Percentiles rank a stretch among this genome's conserved stretches.
phyloP scores from a whole-genome alignment of 108 stramenopile genomes.

The Nannochloropsis oceanica region DNA sequence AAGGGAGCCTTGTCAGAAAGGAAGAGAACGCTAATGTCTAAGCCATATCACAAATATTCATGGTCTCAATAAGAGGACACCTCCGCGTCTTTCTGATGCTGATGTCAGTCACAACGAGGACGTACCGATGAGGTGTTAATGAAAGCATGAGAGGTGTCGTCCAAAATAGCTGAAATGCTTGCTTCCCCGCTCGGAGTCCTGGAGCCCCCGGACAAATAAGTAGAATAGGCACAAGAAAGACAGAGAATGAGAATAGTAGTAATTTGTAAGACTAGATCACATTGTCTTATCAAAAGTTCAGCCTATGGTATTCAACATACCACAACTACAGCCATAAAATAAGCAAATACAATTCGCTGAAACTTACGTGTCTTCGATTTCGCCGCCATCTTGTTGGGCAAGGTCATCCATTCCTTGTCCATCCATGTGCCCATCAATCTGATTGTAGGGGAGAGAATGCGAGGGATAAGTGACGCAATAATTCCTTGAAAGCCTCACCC shows the following conservation, averaged over 20 bases:
- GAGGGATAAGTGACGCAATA: no score
- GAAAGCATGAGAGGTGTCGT: background rate
- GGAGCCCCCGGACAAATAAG: background rate
- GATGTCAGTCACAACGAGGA: background rate
- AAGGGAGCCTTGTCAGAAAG: no score
- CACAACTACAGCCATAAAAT: no score
- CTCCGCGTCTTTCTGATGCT: no score
- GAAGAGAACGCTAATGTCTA: no score
- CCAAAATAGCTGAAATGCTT: background rate
- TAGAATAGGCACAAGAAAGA: background rate
- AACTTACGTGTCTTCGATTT: background rate
- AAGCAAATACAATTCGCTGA: background rate
- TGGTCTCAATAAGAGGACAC: no score
- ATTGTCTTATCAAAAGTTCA: no score
- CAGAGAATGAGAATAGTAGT: no score
- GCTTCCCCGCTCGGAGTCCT: background rate
- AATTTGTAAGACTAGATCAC: no score
- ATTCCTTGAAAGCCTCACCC: no score
- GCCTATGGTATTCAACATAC: no score
- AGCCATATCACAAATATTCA: no score
- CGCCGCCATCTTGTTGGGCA: background rate
- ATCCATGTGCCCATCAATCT: background rate
- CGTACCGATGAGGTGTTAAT: background rate
- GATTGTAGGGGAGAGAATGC: background rate
- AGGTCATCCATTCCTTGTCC: background rate